A percentile compares a stretch with the other conserved stretches of the same genome.
Evolutionary conservation across 306 rosid species (phyloP).

Genomic region (Citrullus amarus): DNA sequence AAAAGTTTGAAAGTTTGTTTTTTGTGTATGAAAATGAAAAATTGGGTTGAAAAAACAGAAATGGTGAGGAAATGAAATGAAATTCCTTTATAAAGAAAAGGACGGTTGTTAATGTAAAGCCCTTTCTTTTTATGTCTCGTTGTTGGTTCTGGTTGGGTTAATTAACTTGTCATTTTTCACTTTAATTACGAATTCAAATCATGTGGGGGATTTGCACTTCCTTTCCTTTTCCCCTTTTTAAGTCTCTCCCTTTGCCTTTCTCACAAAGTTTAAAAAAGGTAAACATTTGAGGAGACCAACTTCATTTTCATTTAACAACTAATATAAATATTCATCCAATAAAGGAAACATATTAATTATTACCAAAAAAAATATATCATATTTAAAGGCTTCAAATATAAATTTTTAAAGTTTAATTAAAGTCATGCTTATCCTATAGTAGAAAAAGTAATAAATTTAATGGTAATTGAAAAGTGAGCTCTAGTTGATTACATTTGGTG

Average conservation of each 20-base stretch:
- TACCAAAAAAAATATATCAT: background rate
- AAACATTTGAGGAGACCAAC: background rate
- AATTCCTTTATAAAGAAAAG: constrained; percentile 1
- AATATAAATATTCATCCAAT: background rate
- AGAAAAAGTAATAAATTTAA: no score
- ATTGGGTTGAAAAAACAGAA: background rate
- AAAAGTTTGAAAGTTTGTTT: background rate
- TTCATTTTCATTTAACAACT: background rate
- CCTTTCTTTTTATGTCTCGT: background rate
- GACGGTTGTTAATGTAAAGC: background rate
- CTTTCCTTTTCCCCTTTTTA: background rate
- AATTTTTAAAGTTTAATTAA: no score
- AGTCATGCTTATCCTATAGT: no score
- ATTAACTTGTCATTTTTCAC: background rate
- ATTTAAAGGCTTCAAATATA: no score
- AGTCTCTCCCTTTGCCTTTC: background rate
- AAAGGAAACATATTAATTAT: background rate
- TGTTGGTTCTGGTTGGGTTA: background rate
- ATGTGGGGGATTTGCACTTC: background rate
- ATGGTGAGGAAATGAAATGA: background rate
- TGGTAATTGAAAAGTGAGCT: no score
- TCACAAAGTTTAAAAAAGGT: background rate
- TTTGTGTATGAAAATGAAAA: background rate
- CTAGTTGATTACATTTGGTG: no score
- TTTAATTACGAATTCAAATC: background rate